Conservation (phyloP, 108 stramenopile species). For the Epithemia pelagica region DNA sequence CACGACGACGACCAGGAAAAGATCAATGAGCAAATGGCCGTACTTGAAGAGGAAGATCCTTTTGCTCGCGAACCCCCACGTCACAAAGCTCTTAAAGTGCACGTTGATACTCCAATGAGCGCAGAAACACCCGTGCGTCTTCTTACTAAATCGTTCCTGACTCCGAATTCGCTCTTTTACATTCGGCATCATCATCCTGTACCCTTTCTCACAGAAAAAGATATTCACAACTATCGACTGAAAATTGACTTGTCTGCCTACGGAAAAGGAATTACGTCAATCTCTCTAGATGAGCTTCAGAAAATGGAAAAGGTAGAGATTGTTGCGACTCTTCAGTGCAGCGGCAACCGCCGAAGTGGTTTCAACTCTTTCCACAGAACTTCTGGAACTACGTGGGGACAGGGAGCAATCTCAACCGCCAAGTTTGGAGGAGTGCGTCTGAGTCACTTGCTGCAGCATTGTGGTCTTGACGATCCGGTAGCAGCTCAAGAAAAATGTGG, state of each 20-base stretch:
- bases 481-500: conserved; percentile 35
- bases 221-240: conserved; percentile 54
- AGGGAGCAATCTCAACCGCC: conserved; percentile 90
- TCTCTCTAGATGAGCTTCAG: conserved; percentile 67
- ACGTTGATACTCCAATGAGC: conserved; percentile 79
- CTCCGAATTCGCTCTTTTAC: conserved; percentile 68
- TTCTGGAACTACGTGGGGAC: conserved; percentile 86
- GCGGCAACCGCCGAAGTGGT: conserved; percentile 91
- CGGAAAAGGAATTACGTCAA: conserved; percentile 26
- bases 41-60: conserved; percentile 57
- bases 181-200: conserved; percentile 88
- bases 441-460: conserved; percentile 70
- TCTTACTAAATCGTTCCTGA: conserved; percentile 53
- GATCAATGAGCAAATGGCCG: conserved; percentile 71
- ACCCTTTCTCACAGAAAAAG: conserved; percentile 58
- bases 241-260: conserved; percentile 54
- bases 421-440: conserved; percentile 90
- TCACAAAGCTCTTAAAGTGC: conserved; percentile 47
- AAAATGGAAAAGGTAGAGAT: conserved; percentile 63
- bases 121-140: conserved; percentile 63
- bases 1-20: conserved; percentile 56
- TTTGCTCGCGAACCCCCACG: conserved; percentile 70
- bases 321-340: conserved; percentile 90
- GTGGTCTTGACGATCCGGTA: conserved; percentile 52
- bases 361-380: conserved; percentile 77